These are phyloP conservation scores for Sherardia arvensis DNA, from an alignment of 257 asterid species.

Conservation along the genomic window DNA sequence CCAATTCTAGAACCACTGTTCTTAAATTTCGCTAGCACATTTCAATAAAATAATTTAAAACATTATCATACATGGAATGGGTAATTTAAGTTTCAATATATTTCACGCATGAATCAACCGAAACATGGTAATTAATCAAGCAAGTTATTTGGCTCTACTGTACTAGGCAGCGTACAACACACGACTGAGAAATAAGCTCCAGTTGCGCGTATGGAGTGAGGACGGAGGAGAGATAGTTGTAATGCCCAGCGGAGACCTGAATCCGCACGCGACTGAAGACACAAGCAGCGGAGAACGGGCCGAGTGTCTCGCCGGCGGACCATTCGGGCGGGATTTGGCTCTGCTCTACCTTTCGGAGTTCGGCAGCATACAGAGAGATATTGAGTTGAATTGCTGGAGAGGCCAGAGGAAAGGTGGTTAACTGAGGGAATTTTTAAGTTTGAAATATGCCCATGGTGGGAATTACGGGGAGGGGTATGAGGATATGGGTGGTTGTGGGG, in stretches of 20 bases:
- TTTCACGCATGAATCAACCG: no score
- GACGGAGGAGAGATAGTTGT: conserved; percentile 52
- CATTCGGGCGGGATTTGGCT: conserved; percentile 4
- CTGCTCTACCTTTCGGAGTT: conserved; percentile 19
- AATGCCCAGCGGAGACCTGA: conserved; percentile 98
- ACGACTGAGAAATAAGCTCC: no score
- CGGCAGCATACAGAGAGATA: conserved; percentile 12
- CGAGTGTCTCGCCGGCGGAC: conserved; percentile 19
- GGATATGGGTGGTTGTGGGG: neutral
- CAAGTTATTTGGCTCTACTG: no score
- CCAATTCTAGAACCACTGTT: no score
- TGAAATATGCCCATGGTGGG: neutral
- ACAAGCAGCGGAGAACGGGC: conserved; percentile 33
- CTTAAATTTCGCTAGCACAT: no score
- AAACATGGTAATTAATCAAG: no score
- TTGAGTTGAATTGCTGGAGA: neutral
- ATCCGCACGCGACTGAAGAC: conserved; percentile 85
- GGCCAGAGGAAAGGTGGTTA: neutral
- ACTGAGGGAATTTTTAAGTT: neutral
- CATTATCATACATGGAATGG: no score
- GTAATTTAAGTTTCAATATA: no score
- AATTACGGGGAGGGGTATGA: neutral
- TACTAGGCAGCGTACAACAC: no score
- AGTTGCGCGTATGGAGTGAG: conserved; percentile 85
- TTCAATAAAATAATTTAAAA: no score